Evolutionary conservation across 2,329 filamentous ascomycete genomes (phyloP), one percentile per base, ranked within the genome.

Genomic region (Fusarium robinianum): DNA sequence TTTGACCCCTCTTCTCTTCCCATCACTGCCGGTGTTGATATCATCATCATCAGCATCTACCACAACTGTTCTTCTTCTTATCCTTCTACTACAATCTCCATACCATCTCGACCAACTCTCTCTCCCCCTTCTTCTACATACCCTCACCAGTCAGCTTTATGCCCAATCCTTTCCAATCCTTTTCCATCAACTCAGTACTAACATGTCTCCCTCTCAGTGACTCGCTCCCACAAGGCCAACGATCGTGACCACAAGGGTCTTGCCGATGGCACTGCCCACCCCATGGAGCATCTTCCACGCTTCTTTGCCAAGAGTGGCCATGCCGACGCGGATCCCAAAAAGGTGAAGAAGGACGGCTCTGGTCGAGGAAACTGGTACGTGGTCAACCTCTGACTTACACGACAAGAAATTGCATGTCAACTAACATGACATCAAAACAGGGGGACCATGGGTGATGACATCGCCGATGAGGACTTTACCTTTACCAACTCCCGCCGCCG

Each of bases 331-430:
- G 88, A 95, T 65, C 92, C 94, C 50, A 90, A 89, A 71, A 94
- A 95, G 78, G 85, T 87, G 67, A 99, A 99, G 84, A 99, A 99
- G 78, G 88, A 95, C 64, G 92, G 92, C 53, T 87, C 81, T 58
- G 92, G 92, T 59, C 91, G 88, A 72, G 90, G 87, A 66, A 96
- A 96, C 72, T 99, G 92, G 92, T 96, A 81, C 71, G 85, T 64
- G 16, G 3, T 23, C 15, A 9, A 30, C 10, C 14, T 16, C 23
- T 38, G 34, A 11, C 10, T n/a, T n/a, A n/a, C n/a, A n/a, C n/a
- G n/a, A n/a, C n/a, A n/a, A n/a, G n/a, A n/a, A n/a, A n/a, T n/a
- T n/a, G 9, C 25, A 32, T 26, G 14, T 34, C 8, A 5, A 15
- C 6, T 8, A 7, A 31, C 29, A 40, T 33, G 14, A 34, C 35